Evolutionary conservation across 2,329 filamentous ascomycete species (phyloP).

Genomic region (Neoscytalidium dimidiatum): DNA sequence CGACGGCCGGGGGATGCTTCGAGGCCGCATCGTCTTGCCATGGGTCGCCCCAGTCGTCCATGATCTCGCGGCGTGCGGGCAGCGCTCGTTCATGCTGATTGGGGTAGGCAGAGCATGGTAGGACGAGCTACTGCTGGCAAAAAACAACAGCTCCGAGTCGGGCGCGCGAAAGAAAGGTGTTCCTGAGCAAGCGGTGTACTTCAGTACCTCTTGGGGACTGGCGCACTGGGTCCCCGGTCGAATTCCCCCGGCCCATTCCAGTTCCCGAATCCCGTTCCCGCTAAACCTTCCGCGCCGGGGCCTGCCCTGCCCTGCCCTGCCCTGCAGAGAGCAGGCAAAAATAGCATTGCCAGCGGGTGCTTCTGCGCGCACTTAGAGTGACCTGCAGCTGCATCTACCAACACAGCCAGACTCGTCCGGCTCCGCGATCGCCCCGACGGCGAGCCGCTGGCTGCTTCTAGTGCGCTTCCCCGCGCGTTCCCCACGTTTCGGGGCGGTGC

Average conservation of each 20-base stretch:
- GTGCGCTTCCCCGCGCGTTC: slow-evolving; percentile 10
- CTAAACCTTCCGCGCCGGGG: neutral
- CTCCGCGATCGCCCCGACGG: neutral
- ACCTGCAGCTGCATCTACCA: too few species aligned
- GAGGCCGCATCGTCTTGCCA: slow-evolving; percentile 38
- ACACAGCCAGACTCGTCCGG: neutral
- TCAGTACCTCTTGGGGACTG: slow-evolving; percentile 7
- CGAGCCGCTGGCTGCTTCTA: neutral
- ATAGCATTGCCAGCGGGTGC: neutral
- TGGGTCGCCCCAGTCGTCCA: slow-evolving; percentile 46
- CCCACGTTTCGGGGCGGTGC: neutral
- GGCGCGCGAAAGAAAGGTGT: slow-evolving; percentile 2
- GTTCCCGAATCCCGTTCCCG: neutral
- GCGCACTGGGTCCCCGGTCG: neutral
- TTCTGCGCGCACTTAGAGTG: neutral
- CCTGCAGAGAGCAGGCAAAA: too few species aligned
- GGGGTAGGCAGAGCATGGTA: slow-evolving; percentile 1
- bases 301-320: neutral
- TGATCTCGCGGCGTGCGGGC: slow-evolving; percentile 29
- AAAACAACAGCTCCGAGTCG: neutral
- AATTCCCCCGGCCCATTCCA: neutral
- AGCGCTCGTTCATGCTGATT: slow-evolving; percentile 4
- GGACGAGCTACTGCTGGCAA: neutral
- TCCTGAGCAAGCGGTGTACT: slow-evolving; percentile 15
- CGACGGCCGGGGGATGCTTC: slow-evolving; percentile 24